phyloP scores from a whole-genome alignment of 2,329 filamentous ascomycete species.

The Orbilia blumenaviensis region DNA sequence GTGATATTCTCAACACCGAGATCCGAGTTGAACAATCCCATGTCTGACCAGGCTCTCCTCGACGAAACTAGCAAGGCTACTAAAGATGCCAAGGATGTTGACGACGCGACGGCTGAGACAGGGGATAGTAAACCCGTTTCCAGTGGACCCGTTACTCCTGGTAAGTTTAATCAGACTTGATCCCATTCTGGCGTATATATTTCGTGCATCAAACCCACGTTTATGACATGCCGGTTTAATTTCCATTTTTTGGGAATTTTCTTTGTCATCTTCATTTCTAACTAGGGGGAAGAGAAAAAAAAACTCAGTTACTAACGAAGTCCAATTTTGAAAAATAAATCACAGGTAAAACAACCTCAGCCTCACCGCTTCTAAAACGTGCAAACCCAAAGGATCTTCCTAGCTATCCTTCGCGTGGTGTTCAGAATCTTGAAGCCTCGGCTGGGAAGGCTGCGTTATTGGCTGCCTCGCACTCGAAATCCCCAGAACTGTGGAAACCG shows the following conservation, averaged over 20 bases:
- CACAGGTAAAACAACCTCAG: background rate
- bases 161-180: background rate
- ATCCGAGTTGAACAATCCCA: slow-evolving; percentile 49
- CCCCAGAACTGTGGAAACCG: slow-evolving; percentile 39
- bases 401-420: slow-evolving; percentile 46
- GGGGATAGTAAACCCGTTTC: background rate
- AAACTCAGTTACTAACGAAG: too few species aligned
- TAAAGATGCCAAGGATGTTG: slow-evolving; percentile 12
- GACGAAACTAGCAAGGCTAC: slow-evolving; percentile 3
- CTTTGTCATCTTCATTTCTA: too few species aligned
- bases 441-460: slow-evolving; percentile 39
- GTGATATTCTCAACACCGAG: slow-evolving; percentile 40
- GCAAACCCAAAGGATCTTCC: slow-evolving; percentile 43
- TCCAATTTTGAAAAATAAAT: too few species aligned
- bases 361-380: slow-evolving; percentile 28
- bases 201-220: background rate
- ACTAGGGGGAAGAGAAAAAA: too few species aligned
- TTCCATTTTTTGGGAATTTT: background rate
- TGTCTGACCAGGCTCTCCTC: slow-evolving; percentile 33
- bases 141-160: slow-evolving; percentile 1
- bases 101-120: background rate
- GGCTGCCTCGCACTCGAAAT: slow-evolving; percentile 35
- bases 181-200: background rate
- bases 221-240: background rate
- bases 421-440: slow-evolving; percentile 36